Conservation (phyloP, 1,284 basidiomycete genomes). For the Apiotrichum sp. region DNA sequence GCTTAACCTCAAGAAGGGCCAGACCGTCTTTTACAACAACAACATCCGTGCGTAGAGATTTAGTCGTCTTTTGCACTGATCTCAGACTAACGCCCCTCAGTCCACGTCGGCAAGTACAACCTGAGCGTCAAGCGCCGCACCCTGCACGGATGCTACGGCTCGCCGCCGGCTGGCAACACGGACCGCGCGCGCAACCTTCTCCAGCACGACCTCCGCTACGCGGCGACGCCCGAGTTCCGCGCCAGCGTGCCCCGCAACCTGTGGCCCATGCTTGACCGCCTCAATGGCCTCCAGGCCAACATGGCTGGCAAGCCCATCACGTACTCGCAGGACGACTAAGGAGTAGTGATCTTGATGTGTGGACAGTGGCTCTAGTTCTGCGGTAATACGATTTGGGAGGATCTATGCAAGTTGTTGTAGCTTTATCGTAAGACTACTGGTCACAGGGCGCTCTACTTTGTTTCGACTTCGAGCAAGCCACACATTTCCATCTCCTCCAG, state of each 20-base stretch:
- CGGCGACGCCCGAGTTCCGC: slow-evolving; percentile 52
- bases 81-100: slow-evolving; percentile 4
- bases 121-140: slow-evolving; percentile 57
- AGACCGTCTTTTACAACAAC: slow-evolving; percentile 75
- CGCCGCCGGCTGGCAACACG: slow-evolving; percentile 55
- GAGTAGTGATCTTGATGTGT: too few relatives aligned
- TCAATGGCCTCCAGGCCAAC: slow-evolving; percentile 56
- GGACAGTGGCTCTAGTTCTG: too few relatives aligned
- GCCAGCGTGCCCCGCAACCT: slow-evolving; percentile 52
- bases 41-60: slow-evolving; percentile 60
- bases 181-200: slow-evolving; percentile 66
- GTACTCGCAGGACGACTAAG: slow-evolving; percentile 51
- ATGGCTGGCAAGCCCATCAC: slow-evolving; percentile 49
- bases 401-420: too few relatives aligned
- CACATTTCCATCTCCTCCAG: too few relatives aligned
- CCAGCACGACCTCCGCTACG: slow-evolving; percentile 64
- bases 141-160: slow-evolving; percentile 67
- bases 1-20: slow-evolving; percentile 60
- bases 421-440: too few relatives aligned
- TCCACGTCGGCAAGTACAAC: slow-evolving; percentile 50
- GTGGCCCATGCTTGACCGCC: slow-evolving; percentile 57
- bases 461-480: too few relatives aligned
- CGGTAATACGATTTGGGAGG: too few relatives aligned
- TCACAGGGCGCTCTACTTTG: too few relatives aligned
- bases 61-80: too few relatives aligned